These are phyloP conservation scores for Pleurotus sapidus DNA, from an alignment of 768 basidiomycete species.

Conservation along the genomic window DNA sequence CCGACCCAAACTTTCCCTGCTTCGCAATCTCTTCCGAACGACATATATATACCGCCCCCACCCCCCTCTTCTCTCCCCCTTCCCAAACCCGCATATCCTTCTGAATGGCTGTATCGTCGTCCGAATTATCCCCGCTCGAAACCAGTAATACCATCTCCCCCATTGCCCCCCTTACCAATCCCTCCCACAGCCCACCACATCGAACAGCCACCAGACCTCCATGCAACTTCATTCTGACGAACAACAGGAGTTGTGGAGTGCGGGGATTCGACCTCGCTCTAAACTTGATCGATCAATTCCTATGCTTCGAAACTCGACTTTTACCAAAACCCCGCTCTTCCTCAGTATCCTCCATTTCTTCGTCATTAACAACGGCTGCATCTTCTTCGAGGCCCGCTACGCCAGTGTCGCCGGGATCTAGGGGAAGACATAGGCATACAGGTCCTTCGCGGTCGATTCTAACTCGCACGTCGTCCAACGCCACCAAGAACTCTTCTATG, in stretches of 20 bases:
- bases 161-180: constrained; percentile 22
- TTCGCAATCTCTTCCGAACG: constrained; percentile 12
- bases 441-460: constrained; percentile 41
- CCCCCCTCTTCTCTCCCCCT: constrained; percentile 18
- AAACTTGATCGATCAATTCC: constrained; percentile 30
- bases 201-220: constrained; percentile 16
- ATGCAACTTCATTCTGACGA: not conserved
- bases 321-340: constrained; percentile 4
- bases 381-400: constrained; percentile 1
- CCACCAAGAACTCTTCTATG: constrained; percentile 22
- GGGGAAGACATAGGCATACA: not conserved
- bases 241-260: constrained; percentile 34
- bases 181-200: constrained; percentile 23
- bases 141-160: constrained; percentile 21
- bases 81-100: constrained; percentile 21
- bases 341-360: constrained; percentile 31
- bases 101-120: constrained; percentile 48
- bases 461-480: constrained; percentile 37
- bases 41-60: constrained; percentile 18
- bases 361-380: constrained; percentile 2
- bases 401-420: not conserved
- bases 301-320: constrained; percentile 29
- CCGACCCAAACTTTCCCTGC: constrained; percentile 12
- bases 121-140: constrained; percentile 30
- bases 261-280: constrained; percentile 31